Percentiles rank a stretch among this genome's conserved stretches.
These are phyloP conservation scores for Pseudocercospora pini-densiflorae DNA, from an alignment of 2,329 filamentous ascomycete species.

Conservation along the genomic window DNA sequence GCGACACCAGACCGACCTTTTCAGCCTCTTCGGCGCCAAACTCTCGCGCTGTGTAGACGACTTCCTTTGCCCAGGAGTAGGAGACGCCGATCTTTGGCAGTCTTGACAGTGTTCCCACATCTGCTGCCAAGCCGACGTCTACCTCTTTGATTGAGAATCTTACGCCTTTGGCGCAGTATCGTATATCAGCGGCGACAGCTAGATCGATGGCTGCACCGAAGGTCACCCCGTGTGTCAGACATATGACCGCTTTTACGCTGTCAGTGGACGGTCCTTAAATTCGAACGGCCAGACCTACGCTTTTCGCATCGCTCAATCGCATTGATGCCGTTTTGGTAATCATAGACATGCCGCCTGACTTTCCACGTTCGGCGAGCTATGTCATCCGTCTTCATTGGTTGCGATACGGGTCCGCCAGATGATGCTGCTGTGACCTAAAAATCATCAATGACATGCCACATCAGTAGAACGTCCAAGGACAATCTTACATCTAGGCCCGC, in stretches of 20 bases:
- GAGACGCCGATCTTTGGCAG: slow-evolving; percentile 74
- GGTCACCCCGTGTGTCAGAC: slow-evolving; percentile 75
- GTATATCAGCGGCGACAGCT: slow-evolving; percentile 69
- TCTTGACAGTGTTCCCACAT: slow-evolving; percentile 74
- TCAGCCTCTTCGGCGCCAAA: slow-evolving; percentile 72
- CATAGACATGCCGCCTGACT: slow-evolving; percentile 68
- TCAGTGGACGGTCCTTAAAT: neutral
- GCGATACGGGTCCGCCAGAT: slow-evolving; percentile 15
- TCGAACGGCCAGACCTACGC: slow-evolving; percentile 39
- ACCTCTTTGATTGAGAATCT: slow-evolving; percentile 78
- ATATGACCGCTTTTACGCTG: slow-evolving; percentile 65
- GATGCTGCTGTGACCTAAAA: slow-evolving; percentile 54
- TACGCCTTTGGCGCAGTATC: slow-evolving; percentile 62
- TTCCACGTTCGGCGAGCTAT: slow-evolving; percentile 27
- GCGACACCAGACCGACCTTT: slow-evolving; percentile 70
- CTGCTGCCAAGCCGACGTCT: slow-evolving; percentile 78
- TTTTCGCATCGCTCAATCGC: slow-evolving; percentile 85
- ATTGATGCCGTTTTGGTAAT: slow-evolving; percentile 79
- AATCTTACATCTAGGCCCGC: slow-evolving; percentile 74
- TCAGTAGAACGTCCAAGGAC: no score
- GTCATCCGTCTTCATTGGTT: slow-evolving; percentile 18
- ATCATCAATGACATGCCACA: no score
- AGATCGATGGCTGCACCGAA: slow-evolving; percentile 77
- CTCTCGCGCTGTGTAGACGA: slow-evolving; percentile 69
- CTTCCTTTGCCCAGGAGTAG: slow-evolving; percentile 76